A percentile compares a stretch with the other conserved stretches of the same genome.
phyloP scores from a whole-genome alignment of 805 yeast genomes.

The Huiozyma sinensis region DNA sequence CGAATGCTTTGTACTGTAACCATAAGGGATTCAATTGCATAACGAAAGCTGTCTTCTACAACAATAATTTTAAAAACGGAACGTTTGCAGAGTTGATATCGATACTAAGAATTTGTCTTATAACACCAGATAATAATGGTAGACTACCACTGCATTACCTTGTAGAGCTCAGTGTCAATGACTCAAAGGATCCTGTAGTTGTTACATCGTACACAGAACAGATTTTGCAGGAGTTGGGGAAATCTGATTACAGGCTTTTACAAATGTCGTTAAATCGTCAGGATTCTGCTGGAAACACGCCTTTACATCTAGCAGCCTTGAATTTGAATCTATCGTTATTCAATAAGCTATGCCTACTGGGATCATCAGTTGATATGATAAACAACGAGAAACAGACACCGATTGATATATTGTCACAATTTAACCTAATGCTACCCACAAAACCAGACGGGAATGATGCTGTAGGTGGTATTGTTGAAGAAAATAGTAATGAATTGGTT shows the following conservation, averaged over 20 bases:
- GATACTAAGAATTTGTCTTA: constrained; percentile 51
- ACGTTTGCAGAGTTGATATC: constrained; percentile 51
- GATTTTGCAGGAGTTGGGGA: constrained; percentile 35
- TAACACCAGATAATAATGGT: constrained; percentile 62
- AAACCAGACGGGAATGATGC: background rate
- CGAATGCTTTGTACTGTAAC: constrained; percentile 47
- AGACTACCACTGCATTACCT: constrained; percentile 67
- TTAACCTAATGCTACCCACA: background rate
- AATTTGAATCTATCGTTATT: constrained; percentile 26
- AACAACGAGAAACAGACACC: constrained; percentile 24
- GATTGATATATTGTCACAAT: constrained; percentile 11
- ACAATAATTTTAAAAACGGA: constrained; percentile 55
- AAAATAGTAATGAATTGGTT: background rate
- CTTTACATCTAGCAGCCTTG: constrained; percentile 61
- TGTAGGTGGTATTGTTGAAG: background rate
- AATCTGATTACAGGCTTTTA: constrained; percentile 34
- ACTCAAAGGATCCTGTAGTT: constrained; percentile 38
- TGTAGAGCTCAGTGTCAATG: constrained; percentile 40
- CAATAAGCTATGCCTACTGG: constrained; percentile 23
- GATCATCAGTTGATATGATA: constrained; percentile 24
- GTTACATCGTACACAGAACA: constrained; percentile 45
- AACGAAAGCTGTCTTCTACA: constrained; percentile 58
- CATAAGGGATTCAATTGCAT: constrained; percentile 58
- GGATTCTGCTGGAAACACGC: constrained; percentile 78
- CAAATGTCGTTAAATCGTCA: constrained; percentile 59